Evolutionary conservation across 805 yeast genomes (phyloP), one percentile per base, ranked within the genome.

Genomic region (Wickerhamomyces bisporus): DNA sequence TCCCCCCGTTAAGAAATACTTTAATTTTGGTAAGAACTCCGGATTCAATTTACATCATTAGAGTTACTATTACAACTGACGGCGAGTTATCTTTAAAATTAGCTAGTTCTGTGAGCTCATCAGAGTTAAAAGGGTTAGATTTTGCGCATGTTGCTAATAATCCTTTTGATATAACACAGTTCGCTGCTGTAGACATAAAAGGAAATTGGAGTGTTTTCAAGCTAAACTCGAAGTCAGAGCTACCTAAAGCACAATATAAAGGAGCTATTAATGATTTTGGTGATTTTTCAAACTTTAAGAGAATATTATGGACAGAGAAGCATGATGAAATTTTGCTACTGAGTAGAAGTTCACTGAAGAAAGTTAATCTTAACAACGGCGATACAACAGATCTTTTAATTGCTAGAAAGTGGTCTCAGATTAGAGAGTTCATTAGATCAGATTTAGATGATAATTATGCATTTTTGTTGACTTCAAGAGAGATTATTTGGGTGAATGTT

Each of bases 381-480:
- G 34, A 54, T 11, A 59, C 55, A 18, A 52, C 64, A 20, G 61
- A 68, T 30, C 45, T 61, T 14, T 39, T 51, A 7, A 45, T 53
- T 4, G 51, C 53, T 8, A 55, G 61, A 46, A 52, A 57, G 26
- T 45, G 52, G 45, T 48, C 53, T 2, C 28, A 26, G 5, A 30
- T 81, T 3, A 55, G 70, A 31, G 86, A 77, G 38, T 57, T 70
- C 36, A 49, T 41, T 16, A 53, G 55, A 30, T 55, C 64, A 11
- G 38, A 41, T 11, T 30, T 35, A 4, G 52, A 52, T 28, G 65
- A 55, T 8, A 47, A 60, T 3, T 63, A 68, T 41, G 60, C 71
- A 4, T 68, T 82, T 29, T 49, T 84, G 6, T 59, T 87, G 20
- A 85, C 95, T 0, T 71, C 87, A 1, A 74, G 71, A 40, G 89